Evolutionary conservation across 2,329 filamentous ascomycete genomes (phyloP), one percentile per base, ranked within the genome.

Genomic region (Dichotomopilus funicola): DNA sequence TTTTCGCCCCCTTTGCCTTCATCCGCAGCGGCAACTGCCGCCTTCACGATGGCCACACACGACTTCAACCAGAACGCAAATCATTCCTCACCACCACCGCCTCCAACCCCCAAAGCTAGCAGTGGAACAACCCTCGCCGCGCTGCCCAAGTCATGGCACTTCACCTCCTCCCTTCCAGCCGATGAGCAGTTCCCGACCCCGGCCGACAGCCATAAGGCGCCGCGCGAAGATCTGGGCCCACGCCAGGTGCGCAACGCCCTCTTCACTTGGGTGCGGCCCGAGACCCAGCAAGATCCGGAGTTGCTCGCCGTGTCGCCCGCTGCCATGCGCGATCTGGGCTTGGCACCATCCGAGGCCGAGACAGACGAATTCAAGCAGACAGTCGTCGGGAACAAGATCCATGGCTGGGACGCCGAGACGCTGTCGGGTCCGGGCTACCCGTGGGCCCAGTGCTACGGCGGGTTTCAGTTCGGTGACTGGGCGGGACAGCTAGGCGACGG

Each of bases 371-470:
- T 97, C 69, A 80, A 81, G 59, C 78, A 87, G 57, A 78, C 90
- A 0, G 87, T 95, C 6, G 83, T 88, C 0, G 94, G 94, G 2
- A 95, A 94, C 68, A 85, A 83, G 66, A 79, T 96, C 11, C 82
- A 88, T 54, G 92, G 91, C 49, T 88, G 87, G 82, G 81, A 90
- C 61, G 81, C 87, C 56, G 79, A 83, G 56, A 60, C 57, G 5
- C 50, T 59, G 7, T 59, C 61, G 1, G 61, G 61, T 7, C 59
- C 59, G 19, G 84, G 94, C 44, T 99, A 99, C 69, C 92, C 94
- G 0, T 99, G 94, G 94, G 91, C 94, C 36, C 94, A 99, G 73
- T 97, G 94, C 73, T 99, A 99, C 70, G 94, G 94, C 55, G 92
- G 92, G 55, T 83, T 80, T 66, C 79, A 85, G 67, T 84, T 86